Evolutionary conservation across 1,284 basidiomycete genomes (phyloP).

Genomic region (Trametes sp.): DNA sequence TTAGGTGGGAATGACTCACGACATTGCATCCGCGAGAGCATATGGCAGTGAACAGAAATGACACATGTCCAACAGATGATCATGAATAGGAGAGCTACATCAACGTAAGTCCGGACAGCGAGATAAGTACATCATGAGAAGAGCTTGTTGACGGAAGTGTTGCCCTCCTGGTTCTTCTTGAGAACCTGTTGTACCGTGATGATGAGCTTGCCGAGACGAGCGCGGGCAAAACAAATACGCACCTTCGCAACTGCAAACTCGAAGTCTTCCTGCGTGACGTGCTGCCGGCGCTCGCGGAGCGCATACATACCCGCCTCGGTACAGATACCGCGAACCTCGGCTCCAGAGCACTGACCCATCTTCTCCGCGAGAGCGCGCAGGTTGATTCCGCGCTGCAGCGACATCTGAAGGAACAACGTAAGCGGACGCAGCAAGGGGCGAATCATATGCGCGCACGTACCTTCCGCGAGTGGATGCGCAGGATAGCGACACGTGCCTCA

Average conservation of each 20-base stretch:
- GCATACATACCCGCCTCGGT: constrained; percentile 99
- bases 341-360: constrained; percentile 99
- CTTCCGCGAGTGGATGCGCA: constrained; percentile 97
- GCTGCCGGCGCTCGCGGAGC: constrained; percentile 91
- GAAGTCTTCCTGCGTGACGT: constrained; percentile 98
- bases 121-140: constrained; percentile 63
- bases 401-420: constrained; percentile 75
- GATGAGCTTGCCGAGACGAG: constrained; percentile 6
- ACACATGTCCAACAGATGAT: background rate
- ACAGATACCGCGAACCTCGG: constrained; percentile 98
- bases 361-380: constrained; percentile 94
- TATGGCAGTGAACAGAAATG: background rate
- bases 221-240: constrained; percentile 30
- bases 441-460: constrained; percentile 46
- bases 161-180: constrained; percentile 93
- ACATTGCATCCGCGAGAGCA: background rate
- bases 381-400: constrained; percentile 96
- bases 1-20: too few relatives aligned
- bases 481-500: constrained; percentile 95
- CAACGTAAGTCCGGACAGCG: constrained; percentile 10
- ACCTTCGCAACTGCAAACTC: constrained; percentile 98
- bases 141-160: constrained; percentile 90
- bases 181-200: constrained; percentile 59
- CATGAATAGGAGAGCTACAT: constrained; percentile 14
- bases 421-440: background rate